phyloP scores from a whole-genome alignment of 2,329 filamentous ascomycete genomes.

The Colletotrichum spaethianum region DNA sequence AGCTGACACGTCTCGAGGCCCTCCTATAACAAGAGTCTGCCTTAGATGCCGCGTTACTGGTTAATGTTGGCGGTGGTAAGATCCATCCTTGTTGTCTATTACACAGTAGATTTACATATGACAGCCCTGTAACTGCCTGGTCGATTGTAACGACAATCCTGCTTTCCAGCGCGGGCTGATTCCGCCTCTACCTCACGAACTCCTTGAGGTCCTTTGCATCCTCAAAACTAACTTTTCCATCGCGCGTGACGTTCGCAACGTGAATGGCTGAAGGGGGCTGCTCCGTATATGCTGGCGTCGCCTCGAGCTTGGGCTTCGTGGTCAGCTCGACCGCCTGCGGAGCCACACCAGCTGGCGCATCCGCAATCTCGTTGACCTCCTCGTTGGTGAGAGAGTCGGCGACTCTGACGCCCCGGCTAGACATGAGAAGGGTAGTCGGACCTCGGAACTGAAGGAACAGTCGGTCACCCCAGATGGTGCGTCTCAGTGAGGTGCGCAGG shows the following conservation, averaged over 20 bases:
- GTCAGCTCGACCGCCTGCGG: conserved; percentile 69
- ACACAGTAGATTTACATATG: conserved; percentile 40
- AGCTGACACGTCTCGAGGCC: not conserved
- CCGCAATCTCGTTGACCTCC: conserved; percentile 92
- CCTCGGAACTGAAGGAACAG: conserved; percentile 93
- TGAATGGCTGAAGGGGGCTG: conserved; percentile 63
- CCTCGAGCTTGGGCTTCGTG: conserved; percentile 53
- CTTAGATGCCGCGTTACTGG: not conserved
- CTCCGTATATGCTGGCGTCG: conserved; percentile 49
- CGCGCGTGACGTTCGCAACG: conserved; percentile 69
- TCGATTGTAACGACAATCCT: conserved; percentile 2
- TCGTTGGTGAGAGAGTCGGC: conserved; percentile 82
- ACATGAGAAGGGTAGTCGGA: conserved; percentile 87
- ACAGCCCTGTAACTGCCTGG: conserved; percentile 19
- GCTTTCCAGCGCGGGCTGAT: not conserved
- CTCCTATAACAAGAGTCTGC: not conserved
- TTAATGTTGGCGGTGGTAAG: not conserved
- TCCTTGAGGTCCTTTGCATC: conserved; percentile 72
- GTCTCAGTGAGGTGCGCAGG: conserved; percentile 81
- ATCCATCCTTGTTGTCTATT: conserved; percentile 27
- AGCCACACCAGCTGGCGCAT: conserved; percentile 80
- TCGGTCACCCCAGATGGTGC: conserved; percentile 93
- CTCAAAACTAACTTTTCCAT: conserved; percentile 78
- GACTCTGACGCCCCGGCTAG: conserved; percentile 85
- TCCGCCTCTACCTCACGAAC: conserved; percentile 59